Percentiles rank a stretch among this genome's conserved stretches.
Evolutionary conservation across 257 asterid species (phyloP).

Genomic region (Echites panduratus): DNA sequence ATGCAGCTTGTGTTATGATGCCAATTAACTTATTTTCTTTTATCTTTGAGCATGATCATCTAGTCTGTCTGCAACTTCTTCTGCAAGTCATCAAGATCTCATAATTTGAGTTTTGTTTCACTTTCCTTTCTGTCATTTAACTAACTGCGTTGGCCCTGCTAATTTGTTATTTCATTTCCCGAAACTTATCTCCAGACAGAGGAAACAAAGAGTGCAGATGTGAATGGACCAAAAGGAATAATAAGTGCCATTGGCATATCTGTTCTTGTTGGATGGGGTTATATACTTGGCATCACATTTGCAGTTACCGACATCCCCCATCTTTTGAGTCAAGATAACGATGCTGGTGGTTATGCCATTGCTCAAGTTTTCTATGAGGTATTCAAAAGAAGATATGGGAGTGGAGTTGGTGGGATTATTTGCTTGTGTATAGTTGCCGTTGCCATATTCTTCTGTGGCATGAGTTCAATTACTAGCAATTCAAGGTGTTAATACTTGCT

Average conservation of each 20-base stretch:
- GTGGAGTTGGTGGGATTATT: constrained; percentile 71
- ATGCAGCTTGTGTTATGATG: not conserved
- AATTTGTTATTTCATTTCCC: constrained; percentile 7
- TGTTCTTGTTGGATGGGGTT: constrained; percentile 86
- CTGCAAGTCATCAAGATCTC: not conserved
- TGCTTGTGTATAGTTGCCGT: constrained; percentile 68
- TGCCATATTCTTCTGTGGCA: constrained; percentile 91
- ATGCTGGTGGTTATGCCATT: constrained; percentile 91
- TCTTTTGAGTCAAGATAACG: constrained; percentile 58
- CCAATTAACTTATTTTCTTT: not conserved
- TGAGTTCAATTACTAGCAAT: constrained; percentile 92
- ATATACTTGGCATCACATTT: constrained; percentile 83
- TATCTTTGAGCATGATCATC: not conserved
- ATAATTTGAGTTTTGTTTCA: not conserved
- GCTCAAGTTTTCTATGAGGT: constrained; percentile 78
- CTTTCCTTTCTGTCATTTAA: not conserved
- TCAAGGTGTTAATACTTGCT: constrained; percentile 52
- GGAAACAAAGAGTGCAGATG: constrained; percentile 86
- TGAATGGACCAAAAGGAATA: constrained; percentile 85
- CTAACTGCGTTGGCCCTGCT: not conserved
- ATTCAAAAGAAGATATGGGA: constrained; percentile 74
- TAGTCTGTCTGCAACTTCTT: not conserved
- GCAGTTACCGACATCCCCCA: constrained; percentile 75
- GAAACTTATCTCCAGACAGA: constrained; percentile 52
- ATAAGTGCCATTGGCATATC: constrained; percentile 93